These are phyloP conservation scores for Pyricularia sp. DNA, from an alignment of 2,329 filamentous ascomycete species.

Conservation along the genomic window DNA sequence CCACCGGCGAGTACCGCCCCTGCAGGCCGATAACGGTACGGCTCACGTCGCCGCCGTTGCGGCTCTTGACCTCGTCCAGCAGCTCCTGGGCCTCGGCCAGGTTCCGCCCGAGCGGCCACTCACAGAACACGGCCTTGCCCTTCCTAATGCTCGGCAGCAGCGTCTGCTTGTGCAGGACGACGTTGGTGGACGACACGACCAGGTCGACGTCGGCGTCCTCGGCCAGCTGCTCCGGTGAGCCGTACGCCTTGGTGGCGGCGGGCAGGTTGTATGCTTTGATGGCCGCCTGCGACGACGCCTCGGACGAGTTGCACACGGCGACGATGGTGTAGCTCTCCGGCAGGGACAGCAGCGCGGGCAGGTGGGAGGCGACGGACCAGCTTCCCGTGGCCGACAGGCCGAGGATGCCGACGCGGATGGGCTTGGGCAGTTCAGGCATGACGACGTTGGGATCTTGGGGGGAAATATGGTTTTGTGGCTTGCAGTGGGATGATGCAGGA, in stretches of 20 bases:
- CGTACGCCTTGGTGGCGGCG: conserved; percentile 35
- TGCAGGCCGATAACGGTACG: conserved; percentile 41
- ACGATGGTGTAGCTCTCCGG: conserved; percentile 36
- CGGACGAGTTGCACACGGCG: conserved; percentile 41
- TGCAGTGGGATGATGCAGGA: background rate
- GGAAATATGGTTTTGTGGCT: background rate
- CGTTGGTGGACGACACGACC: conserved; percentile 30
- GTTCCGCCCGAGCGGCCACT: conserved; percentile 48
- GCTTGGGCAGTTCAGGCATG: background rate
- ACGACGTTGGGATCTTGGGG: background rate
- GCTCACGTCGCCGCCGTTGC: conserved; percentile 18
- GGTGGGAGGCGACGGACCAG: conserved; percentile 31
- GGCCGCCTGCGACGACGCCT: conserved; percentile 34
- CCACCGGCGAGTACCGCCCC: conserved; percentile 32
- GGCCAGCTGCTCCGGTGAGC: conserved; percentile 35
- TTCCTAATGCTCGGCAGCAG: conserved; percentile 36
- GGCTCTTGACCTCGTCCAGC: conserved; percentile 17
- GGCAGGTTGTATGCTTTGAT: conserved; percentile 28
- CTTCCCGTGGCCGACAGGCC: conserved; percentile 9
- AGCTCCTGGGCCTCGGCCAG: conserved; percentile 30
- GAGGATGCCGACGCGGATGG: conserved; percentile 9
- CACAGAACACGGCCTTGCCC: conserved; percentile 43
- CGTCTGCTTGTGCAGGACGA: conserved; percentile 40
- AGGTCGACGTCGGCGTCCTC: conserved; percentile 41
- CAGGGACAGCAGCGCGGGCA: conserved; percentile 47